Evolutionary conservation across 2,329 filamentous ascomycete genomes (phyloP), one percentile per base, ranked within the genome.

Genomic region (Paraphoma chrysanthemicola): DNA sequence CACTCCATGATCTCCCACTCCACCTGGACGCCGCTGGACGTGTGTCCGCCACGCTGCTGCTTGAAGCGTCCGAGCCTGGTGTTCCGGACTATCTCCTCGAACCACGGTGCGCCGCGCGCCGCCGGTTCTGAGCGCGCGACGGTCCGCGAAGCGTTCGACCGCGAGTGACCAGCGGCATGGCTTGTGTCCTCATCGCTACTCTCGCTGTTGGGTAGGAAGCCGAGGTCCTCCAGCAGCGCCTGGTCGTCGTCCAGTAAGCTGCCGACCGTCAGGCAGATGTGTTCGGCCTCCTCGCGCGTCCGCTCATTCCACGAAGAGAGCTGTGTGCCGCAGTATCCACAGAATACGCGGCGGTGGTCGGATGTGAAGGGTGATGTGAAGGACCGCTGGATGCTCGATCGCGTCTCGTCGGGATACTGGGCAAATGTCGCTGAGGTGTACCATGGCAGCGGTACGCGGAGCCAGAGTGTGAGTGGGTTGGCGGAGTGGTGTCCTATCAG

Each of bases 301-400:
- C 86, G 78, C 75, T 96, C 93, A 45, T 88, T 89, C 92, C 92
- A 97, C 67, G 89, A 92, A 0, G 89, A 90, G 51, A 97, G 80
- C 11, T 91, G 90, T 0, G 93, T 96, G 50, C 93, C 93, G 74
- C 93, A 97, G 79, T 90, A 96, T 23, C 93, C 93, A 78, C 93
- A 97, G 77, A 97, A 97, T 64, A 92, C 86, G 48, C 91, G 87
- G 72, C 90, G 87, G 47, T 52, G 56, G 6, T 73, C 86, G 85
- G 88, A 86, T 2, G 69, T 60, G 18, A 73, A 64, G 14, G 73
- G 75, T 2, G 76, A 78, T 53, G 73, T 59, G 65, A 79, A 82
- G 43, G 76, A 80, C 48, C 79, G 77, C 51, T 79, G 79, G 66
- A 82, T 82, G 52, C 72, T 76, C 42, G 66, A 59, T 51, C 77